phyloP scores from a whole-genome alignment of 306 rosid genomes.

The Prunus dulcis region DNA sequence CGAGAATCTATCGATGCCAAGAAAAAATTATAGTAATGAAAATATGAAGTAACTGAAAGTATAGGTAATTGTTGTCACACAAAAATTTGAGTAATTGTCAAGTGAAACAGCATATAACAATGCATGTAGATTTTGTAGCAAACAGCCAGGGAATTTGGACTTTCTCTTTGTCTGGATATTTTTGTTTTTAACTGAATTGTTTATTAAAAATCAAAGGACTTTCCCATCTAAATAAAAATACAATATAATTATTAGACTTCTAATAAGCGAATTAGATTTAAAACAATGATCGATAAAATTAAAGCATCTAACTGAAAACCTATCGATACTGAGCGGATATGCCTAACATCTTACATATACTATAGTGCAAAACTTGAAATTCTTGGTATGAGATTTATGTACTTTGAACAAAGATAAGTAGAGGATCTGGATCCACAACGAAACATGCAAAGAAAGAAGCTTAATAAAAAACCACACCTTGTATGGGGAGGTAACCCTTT shows the following conservation, averaged over 20 bases:
- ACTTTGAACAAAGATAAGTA: background rate
- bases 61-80: background rate
- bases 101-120: background rate
- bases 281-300: no score
- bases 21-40: background rate
- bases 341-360: no score
- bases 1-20: conserved; percentile 16
- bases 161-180: background rate
- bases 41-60: no score
- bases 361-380: no score
- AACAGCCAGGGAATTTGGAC: background rate
- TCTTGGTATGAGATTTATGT: no score
- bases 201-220: background rate
- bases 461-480: background rate
- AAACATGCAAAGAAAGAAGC: background rate
- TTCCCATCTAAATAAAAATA: background rate
- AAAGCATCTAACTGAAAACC: no score
- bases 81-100: no score
- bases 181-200: no score
- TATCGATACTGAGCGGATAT: no score
- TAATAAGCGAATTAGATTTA: no score
- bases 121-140: background rate
- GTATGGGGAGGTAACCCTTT: conserved; percentile 26
- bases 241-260: background rate
- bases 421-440: background rate